These are phyloP conservation scores for Dittrichia graveolens DNA, from an alignment of 129 eudicot species.

Conservation along the genomic window DNA sequence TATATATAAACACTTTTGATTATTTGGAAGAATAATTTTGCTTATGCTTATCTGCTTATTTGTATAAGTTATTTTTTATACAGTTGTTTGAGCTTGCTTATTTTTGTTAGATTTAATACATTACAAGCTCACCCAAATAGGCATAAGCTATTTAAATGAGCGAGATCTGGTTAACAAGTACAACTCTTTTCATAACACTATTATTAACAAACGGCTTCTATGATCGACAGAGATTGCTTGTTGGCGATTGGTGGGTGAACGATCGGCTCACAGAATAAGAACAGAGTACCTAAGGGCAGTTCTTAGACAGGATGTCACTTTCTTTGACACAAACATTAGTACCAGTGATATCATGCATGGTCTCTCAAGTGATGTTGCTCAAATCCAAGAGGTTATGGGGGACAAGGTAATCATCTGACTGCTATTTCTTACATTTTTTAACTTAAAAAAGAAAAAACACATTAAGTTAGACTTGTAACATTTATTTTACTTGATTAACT, in stretches of 20 bases:
- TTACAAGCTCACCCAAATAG: too few species aligned
- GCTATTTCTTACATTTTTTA: neutral
- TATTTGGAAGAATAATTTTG: too few species aligned
- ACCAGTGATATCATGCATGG: slow-evolving; percentile 92
- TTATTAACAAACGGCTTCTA: neutral
- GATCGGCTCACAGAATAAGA: slow-evolving; percentile 86
- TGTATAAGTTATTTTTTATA: too few species aligned
- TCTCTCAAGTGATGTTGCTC: slow-evolving; percentile 91
- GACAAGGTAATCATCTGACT: slow-evolving; percentile 51
- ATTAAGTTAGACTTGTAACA: slow-evolving; percentile 1
- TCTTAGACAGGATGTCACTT: slow-evolving; percentile 70
- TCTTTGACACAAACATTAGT: slow-evolving; percentile 65
- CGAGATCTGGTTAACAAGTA: too few species aligned
- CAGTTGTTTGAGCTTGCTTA: too few species aligned
- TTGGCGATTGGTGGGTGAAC: slow-evolving; percentile 81
- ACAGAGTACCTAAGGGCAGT: slow-evolving; percentile 74
- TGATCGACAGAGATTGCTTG: slow-evolving; percentile 66
- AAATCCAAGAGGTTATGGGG: slow-evolving; percentile 89
- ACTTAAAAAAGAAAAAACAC: neutral
- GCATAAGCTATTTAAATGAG: too few species aligned
- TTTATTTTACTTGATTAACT: neutral
- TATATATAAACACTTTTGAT: too few species aligned
- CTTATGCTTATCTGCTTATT: too few species aligned
- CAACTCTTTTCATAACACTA: too few species aligned
- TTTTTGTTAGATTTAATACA: too few species aligned